Base-by-base conservation (phyloP, 257 asterid genomes). In the Scutellaria barbata region DNA sequence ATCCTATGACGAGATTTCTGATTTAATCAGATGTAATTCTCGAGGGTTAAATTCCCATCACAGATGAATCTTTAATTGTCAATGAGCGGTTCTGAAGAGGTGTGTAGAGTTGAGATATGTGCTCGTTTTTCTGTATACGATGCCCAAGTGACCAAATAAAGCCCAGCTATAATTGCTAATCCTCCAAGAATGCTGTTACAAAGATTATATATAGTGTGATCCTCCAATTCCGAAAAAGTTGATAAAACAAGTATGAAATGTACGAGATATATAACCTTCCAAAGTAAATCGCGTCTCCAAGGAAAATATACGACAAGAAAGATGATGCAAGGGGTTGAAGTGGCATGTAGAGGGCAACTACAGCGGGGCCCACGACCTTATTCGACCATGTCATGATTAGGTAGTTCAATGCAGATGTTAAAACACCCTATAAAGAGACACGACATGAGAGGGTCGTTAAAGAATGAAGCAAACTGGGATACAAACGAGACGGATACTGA, bases 71-170 rank as follows among this genome's bases (percentile, higher is more conserved):
- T 46, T 41, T 10, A 40, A 30, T 30, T 30, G 35, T 2, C 35
- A 30, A 30, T 30, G 35, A 30, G 35, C 5, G 35, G 35, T 30
- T 46, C 30, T 57, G 74, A 58, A 56, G 61, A 71, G 63, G 75
- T 14, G 11, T 59, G 7, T n/a, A n/a, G n/a, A n/a, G n/a, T n/a
- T 39, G 35, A 30, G 35, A 30, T 30, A 30, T 5, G 35, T 30
- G 35, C 35, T 30, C 35, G 87, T 74, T 33, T 85, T 63, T 88
- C 96, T 75, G 82, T 77, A 72, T 81, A 71, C 6, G 99, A 89
- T 60, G 96, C 97, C 97, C 97, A 91, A 9, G 99, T 95, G 58
- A 95, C 97, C 88, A 88, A 51, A 83, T 91, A 94, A 68, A 94
- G 96, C 71, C 99, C 99, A 10, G 84, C 92, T 63, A 91, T 81